A percentile compares a stretch with the other conserved stretches of the same genome.
Conservation (phyloP, 192 early-diverging fungal genomes). For the Mortierella alpina region DNA sequence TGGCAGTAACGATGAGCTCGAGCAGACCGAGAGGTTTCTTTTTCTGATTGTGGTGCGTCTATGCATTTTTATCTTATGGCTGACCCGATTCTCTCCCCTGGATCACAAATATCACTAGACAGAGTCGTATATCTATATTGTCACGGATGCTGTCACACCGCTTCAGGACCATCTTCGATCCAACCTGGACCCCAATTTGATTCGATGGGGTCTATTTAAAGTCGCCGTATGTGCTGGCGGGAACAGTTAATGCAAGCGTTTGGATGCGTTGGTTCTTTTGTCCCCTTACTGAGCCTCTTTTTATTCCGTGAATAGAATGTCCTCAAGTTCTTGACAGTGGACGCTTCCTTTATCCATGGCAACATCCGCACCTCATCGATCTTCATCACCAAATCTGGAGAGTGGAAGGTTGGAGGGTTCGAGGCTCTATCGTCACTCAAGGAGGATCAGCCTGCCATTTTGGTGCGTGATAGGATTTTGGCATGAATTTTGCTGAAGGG, state of each 20-base stretch:
- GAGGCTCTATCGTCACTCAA: conserved; percentile 80
- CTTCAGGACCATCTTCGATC: conserved; percentile 65
- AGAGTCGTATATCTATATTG: conserved; percentile 84
- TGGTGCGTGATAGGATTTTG: conserved; percentile 48
- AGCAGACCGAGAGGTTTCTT: neutral
- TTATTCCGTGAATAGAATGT: conserved; percentile 66
- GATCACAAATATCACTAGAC: conserved; percentile 53
- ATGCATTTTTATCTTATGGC: no score
- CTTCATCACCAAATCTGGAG: conserved; percentile 90
- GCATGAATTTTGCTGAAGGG: neutral
- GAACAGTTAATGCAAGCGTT: neutral
- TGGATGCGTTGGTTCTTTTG: neutral
- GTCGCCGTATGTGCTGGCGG: conserved; percentile 70
- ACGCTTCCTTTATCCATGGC: conserved; percentile 89
- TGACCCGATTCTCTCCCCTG: no score
- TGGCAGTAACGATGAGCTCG: neutral
- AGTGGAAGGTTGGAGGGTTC: conserved; percentile 95
- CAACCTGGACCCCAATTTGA: conserved; percentile 68
- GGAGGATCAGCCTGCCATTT: conserved; percentile 73
- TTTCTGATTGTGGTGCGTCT: neutral
- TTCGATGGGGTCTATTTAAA: conserved; percentile 91
- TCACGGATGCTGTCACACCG: conserved; percentile 86
- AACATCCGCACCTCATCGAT: conserved; percentile 83
- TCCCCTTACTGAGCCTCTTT: neutral
- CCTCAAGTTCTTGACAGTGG: conserved; percentile 88